Evolutionary conservation across 371 early-diverging fungal genomes (phyloP).

Genomic region (Saksenaea vasiformis): DNA sequence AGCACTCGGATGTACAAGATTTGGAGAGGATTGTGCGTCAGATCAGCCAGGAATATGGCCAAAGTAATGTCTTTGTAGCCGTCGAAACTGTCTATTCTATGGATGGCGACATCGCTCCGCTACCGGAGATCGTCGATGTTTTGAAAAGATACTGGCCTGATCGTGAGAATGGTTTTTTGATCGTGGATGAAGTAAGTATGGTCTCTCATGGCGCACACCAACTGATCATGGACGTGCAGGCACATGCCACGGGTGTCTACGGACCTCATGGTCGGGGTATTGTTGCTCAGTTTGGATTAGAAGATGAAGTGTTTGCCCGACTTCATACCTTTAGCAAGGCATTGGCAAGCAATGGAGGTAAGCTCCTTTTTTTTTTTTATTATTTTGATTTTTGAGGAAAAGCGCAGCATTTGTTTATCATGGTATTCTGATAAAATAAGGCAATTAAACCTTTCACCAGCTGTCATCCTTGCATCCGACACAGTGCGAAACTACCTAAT

Average conservation of each 20-base stretch:
- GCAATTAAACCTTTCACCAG: constrained; percentile 35
- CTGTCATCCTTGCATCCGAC: constrained; percentile 68
- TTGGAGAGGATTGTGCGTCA: constrained; percentile 36
- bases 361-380: constrained; percentile 7
- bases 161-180: constrained; percentile 53
- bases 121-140: constrained; percentile 60
- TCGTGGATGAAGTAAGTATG: constrained; percentile 64
- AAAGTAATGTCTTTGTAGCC: constrained; percentile 67
- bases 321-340: constrained; percentile 88
- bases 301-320: constrained; percentile 70
- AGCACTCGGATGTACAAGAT: constrained; percentile 74
- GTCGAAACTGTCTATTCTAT: constrained; percentile 83
- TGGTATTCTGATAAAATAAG: neutral
- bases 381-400: too few relatives aligned
- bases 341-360: constrained; percentile 81
- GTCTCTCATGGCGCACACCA: neutral
- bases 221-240: constrained; percentile 40
- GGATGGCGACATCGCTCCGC: constrained; percentile 83
- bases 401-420: neutral
- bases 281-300: constrained; percentile 62
- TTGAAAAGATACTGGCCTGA: constrained; percentile 47
- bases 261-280: constrained; percentile 74
- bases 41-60: constrained; percentile 13
- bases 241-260: constrained; percentile 82
- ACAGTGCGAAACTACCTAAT: constrained; percentile 67